Conservation (phyloP, 306 rosid genomes). For the Lupinus albus region DNA sequence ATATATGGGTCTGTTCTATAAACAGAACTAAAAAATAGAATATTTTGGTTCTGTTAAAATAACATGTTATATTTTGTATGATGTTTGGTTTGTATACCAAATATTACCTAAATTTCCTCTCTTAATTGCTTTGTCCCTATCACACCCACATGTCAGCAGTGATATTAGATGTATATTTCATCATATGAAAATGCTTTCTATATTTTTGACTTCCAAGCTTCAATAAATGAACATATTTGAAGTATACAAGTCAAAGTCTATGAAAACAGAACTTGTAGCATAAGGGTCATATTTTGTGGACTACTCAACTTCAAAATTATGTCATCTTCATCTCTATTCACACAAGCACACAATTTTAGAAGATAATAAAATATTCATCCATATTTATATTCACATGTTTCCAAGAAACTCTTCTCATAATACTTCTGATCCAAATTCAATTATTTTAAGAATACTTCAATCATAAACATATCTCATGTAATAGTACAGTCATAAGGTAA, state of each 20-base stretch:
- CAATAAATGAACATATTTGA: neutral
- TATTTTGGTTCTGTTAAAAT: no score
- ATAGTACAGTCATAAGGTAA: no score
- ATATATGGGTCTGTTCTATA: no score
- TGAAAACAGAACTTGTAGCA: conserved; percentile 15
- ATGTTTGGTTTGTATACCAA: no score
- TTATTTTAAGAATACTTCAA: neutral
- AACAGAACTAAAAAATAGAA: no score
- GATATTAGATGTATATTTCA: neutral
- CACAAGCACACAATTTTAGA: conserved; percentile 2
- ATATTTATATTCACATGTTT: neutral
- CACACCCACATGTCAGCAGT: neutral
- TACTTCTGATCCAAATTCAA: neutral
- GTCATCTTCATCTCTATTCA: neutral
- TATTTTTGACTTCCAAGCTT: conserved; percentile 25
- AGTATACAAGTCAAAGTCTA: conserved; percentile 33
- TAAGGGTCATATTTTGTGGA: conserved; percentile 29
- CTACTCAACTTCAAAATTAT: conserved; percentile 16
- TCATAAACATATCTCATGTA: neutral
- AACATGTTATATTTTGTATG: no score
- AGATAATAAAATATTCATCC: neutral
- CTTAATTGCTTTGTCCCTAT: neutral
- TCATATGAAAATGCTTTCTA: neutral
- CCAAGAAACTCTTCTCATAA: neutral
- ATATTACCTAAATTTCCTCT: neutral